Evolutionary conservation across 2,329 filamentous ascomycete genomes (phyloP).

Genomic region (Talaromyces sp.): DNA sequence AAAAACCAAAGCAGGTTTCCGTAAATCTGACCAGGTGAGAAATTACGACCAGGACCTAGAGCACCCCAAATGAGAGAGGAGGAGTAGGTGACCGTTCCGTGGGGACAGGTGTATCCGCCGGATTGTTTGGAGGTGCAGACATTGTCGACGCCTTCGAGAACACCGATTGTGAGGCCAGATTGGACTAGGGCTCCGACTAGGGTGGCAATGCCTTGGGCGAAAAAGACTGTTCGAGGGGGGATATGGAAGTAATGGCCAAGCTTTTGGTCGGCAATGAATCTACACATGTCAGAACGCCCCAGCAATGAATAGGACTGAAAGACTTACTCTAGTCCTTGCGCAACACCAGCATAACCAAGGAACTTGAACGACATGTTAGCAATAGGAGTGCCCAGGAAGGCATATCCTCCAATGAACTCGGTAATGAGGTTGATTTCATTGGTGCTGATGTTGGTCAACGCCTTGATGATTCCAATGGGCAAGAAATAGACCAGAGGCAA

Average conservation of each 20-base stretch:
- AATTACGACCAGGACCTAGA: constrained; percentile 68
- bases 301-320: background rate
- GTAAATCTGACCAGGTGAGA: constrained; percentile 63
- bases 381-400: constrained; percentile 48
- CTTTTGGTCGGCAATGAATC: constrained; percentile 66
- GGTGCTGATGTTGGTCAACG: constrained; percentile 50
- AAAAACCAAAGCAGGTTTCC: constrained; percentile 68
- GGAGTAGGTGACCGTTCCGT: constrained; percentile 62
- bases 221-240: constrained; percentile 52
- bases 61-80: constrained; percentile 71
- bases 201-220: constrained; percentile 52
- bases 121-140: constrained; percentile 57
- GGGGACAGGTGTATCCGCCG: constrained; percentile 60
- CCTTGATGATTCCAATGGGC: constrained; percentile 51
- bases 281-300: constrained; percentile 36
- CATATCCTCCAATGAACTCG: constrained; percentile 51
- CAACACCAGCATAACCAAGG: constrained; percentile 67
- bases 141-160: constrained; percentile 47
- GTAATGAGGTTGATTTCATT: constrained; percentile 51
- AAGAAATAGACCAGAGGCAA: constrained; percentile 49
- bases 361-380: constrained; percentile 67
- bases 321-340: constrained; percentile 55
- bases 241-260: constrained; percentile 53
- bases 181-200: constrained; percentile 52
- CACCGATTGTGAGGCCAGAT: constrained; percentile 51